Conservation (phyloP, 2,329 filamentous ascomycete species). For the Colletotrichum gigasporum region DNA sequence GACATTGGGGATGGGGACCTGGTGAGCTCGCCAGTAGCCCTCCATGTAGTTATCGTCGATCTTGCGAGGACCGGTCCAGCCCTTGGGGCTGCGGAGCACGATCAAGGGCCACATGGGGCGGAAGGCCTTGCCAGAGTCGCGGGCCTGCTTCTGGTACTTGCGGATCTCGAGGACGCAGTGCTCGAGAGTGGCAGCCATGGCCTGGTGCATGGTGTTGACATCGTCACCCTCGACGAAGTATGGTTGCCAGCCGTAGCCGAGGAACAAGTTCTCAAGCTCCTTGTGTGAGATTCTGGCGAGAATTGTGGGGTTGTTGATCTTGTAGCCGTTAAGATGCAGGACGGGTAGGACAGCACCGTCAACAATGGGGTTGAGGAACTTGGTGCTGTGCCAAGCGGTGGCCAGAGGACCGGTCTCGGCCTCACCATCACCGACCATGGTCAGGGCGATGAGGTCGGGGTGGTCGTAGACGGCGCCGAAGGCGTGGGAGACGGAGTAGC, state of each 20-base stretch:
- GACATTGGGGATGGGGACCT: slow-evolving; percentile 79
- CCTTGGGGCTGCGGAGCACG: slow-evolving; percentile 79
- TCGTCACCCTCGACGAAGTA: slow-evolving; percentile 85
- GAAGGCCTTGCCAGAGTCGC: slow-evolving; percentile 74
- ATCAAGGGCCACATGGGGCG: slow-evolving; percentile 84
- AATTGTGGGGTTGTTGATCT: slow-evolving; percentile 83
- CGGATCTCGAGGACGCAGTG: slow-evolving; percentile 76
- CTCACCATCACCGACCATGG: slow-evolving; percentile 84
- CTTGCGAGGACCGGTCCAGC: slow-evolving; percentile 81
- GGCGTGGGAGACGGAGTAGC: slow-evolving; percentile 83
- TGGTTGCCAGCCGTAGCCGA: slow-evolving; percentile 81
- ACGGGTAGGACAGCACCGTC: slow-evolving; percentile 83
- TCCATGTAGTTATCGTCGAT: slow-evolving; percentile 75
- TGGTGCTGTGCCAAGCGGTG: slow-evolving; percentile 84
- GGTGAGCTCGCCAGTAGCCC: slow-evolving; percentile 83
- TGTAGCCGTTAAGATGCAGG: slow-evolving; percentile 84
- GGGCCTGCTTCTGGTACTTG: slow-evolving; percentile 75
- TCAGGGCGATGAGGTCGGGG: slow-evolving; percentile 77
- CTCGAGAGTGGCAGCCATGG: slow-evolving; percentile 81
- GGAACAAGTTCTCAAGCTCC: slow-evolving; percentile 74
- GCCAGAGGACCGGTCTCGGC: slow-evolving; percentile 83
- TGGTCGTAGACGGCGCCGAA: slow-evolving; percentile 82
- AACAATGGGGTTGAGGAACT: slow-evolving; percentile 82
- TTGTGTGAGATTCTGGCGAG: slow-evolving; percentile 78
- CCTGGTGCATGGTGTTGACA: slow-evolving; percentile 79